A percentile compares a stretch with the other conserved stretches of the same genome.
Conservation (phyloP, 495 filamentous ascomycete species). For the Penicillium robsamsonii region DNA sequence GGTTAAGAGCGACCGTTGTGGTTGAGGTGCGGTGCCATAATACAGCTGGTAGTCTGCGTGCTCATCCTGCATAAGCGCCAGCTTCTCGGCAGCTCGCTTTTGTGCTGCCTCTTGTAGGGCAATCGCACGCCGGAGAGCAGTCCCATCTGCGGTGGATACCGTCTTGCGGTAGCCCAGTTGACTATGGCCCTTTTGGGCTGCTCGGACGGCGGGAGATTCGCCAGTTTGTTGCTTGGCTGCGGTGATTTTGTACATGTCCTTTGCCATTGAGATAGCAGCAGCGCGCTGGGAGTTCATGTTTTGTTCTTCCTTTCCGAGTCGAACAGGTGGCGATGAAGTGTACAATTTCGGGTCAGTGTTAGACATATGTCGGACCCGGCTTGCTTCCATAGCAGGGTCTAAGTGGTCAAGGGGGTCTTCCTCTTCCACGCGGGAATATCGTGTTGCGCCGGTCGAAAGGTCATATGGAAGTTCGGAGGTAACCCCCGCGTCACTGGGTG, state of each 20-base stretch:
- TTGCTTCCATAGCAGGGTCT: conserved; percentile 52
- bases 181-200: conserved; percentile 41
- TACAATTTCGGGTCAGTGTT: conserved; percentile 62
- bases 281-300: conserved; percentile 70
- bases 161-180: conserved; percentile 39
- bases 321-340: conserved; percentile 70
- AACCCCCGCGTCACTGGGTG: conserved; percentile 51
- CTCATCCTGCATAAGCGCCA: conserved; percentile 76
- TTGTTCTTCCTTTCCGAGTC: conserved; percentile 69
- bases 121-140: conserved; percentile 45
- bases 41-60: conserved; percentile 67
- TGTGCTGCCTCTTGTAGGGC: conserved; percentile 81
- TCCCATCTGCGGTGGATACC: conserved; percentile 32
- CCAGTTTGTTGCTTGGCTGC: conserved; percentile 40
- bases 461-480: conserved; percentile 61
- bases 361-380: conserved; percentile 53
- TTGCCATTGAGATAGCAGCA: conserved; percentile 84
- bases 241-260: conserved; percentile 71
- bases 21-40: conserved; percentile 59
- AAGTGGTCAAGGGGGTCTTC: conserved; percentile 32
- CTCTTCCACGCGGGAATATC: conserved; percentile 35
- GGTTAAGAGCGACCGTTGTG: conserved; percentile 51
- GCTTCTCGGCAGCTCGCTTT: conserved; percentile 76
- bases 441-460: conserved; percentile 60
- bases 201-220: conserved; percentile 27